Conservation (phyloP, 2,329 filamentous ascomycete species). For the Neophaeococcomyces mojaviensis region DNA sequence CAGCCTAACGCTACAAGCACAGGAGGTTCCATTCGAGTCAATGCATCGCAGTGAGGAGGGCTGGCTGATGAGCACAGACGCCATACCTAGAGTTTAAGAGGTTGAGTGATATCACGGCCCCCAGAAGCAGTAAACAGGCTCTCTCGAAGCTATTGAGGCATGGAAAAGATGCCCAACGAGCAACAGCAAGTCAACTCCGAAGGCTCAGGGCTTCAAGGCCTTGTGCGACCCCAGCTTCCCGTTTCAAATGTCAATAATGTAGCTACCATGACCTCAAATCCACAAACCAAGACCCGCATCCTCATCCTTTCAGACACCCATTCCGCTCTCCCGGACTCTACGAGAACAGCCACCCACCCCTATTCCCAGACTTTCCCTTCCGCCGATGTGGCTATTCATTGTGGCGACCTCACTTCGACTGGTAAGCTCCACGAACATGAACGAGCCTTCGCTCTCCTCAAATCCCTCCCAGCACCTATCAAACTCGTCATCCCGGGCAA, state of each 20-base stretch:
- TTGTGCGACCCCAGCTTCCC: neutral
- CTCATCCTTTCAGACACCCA: constrained; percentile 23
- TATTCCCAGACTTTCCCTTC: constrained; percentile 39
- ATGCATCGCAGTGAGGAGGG: too few species aligned
- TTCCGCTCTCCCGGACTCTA: constrained; percentile 7
- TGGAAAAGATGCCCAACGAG: too few species aligned
- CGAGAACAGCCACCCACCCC: constrained; percentile 1
- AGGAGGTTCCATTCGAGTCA: too few species aligned
- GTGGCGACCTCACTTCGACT: constrained; percentile 51
- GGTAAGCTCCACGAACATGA: constrained; percentile 44
- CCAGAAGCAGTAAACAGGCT: too few species aligned
- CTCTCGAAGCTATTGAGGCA: too few species aligned
- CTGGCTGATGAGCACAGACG: too few species aligned
- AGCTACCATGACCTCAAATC: neutral
- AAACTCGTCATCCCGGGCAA: constrained; percentile 59
- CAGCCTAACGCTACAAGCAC: too few species aligned
- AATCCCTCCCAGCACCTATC: constrained; percentile 43
- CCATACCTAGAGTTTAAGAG: too few species aligned
- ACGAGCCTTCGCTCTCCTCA: constrained; percentile 40
- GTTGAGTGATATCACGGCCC: too few species aligned
- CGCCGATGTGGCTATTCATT: constrained; percentile 50
- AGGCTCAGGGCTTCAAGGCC: too few species aligned
- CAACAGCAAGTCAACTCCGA: too few species aligned
- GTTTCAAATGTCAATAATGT: neutral
- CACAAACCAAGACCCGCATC: constrained; percentile 15